These are phyloP conservation scores for Discostella stelligeroides DNA, from an alignment of 108 stramenopile species.

Conservation along the genomic window DNA sequence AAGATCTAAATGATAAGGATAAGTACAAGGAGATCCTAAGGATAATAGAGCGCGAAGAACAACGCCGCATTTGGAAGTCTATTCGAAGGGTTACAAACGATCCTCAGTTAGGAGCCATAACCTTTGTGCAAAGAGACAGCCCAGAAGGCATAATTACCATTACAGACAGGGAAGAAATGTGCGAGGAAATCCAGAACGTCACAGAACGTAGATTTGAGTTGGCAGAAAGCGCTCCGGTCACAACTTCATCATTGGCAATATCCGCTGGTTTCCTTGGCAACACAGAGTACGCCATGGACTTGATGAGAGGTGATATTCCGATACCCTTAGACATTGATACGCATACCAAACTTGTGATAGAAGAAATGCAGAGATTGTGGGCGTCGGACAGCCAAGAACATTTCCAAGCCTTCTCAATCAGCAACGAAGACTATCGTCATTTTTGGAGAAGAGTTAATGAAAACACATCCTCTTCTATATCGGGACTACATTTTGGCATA, in stretches of 20 bases:
- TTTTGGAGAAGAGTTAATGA: slow-evolving; percentile 17
- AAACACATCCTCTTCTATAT: slow-evolving; percentile 13
- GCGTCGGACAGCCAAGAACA: neutral
- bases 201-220: neutral
- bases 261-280: slow-evolving; percentile 13
- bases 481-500: slow-evolving; percentile 3
- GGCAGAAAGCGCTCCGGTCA: neutral
- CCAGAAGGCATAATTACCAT: too few species aligned
- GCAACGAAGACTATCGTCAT: slow-evolving; percentile 1
- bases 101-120: too few species aligned
- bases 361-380: slow-evolving; percentile 7
- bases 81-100: too few species aligned
- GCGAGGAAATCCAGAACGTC: too few species aligned
- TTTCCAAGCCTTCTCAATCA: neutral
- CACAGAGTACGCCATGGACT: neutral
- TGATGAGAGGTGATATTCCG: neutral
- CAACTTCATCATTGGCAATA: neutral
- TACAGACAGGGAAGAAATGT: too few species aligned
- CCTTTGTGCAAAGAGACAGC: too few species aligned
- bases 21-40: neutral
- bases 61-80: too few species aligned
- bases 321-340: neutral
- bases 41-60: neutral
- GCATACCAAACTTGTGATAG: too few species aligned
- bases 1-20: neutral